Base-by-base conservation (phyloP, 2,329 filamentous ascomycete genomes). In the Cladophialophora yegresii region DNA sequence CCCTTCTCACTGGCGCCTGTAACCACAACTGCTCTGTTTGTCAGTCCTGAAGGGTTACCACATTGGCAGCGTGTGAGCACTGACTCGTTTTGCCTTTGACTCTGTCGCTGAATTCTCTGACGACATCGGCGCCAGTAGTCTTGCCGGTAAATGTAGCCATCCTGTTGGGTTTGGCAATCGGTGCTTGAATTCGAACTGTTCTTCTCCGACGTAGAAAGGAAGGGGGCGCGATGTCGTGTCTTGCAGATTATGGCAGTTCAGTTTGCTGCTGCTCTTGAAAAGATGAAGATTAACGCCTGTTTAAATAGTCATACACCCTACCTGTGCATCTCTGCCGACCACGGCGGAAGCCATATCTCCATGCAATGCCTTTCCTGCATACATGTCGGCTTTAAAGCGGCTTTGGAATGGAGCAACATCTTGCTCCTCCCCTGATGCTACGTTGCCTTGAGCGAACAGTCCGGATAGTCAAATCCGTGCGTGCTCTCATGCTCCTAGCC, bases 51-150 rank as follows among this genome's bases (percentile, higher is more conserved):
- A 30, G 20, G 13, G 28, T 26, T 33, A 10, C 22, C 30, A 56
- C 54, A 20, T 22, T 9, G 28, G n/a, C 51, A 4, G 4, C 8
- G 51, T 13, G 16, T n/a, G 28, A 10, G 16, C 13, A 32, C 67
- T 49, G 62, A 75, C 75, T 71, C 54, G 72, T 76, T 62, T 72
- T 75, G 16, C 72, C 67, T 53, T 71, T 70, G 22, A 77, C 71
- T 22, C 67, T 53, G 6, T 73, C 68, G 6, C 70, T 65, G 62
- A 76, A 76, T 47, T 67, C 70, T 6, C 69, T 62, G 4, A 72
- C 71, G 23, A 77, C 75, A 16, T 76, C 72, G 2, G 56, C 66
- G 16, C 75, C 76, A 26, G 71, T 73, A 4, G 71, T 76, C 7
- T 72, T 66, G 9, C 58, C 59, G 36, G 65, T 66, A 56, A 75